Conservation (phyloP, 805 yeast species). For the Ogataea pini region DNA sequence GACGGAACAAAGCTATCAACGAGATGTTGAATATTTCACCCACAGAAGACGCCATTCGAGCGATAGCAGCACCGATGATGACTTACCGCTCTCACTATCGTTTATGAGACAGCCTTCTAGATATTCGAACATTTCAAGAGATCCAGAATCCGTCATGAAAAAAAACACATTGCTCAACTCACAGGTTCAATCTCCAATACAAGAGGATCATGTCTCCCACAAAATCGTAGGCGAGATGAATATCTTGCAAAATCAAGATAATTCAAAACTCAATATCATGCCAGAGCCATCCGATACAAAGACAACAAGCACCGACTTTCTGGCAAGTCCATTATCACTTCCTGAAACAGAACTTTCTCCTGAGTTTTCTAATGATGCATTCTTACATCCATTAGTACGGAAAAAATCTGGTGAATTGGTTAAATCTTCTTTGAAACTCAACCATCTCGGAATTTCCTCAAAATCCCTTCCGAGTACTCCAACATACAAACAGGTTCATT, state of each 20-base stretch:
- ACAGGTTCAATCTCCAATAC: not conserved
- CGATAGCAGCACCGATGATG: conserved; percentile 23
- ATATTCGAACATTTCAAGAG: conserved; percentile 25
- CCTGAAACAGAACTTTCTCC: conserved; percentile 9
- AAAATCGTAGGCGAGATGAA: not conserved
- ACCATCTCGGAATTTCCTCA: conserved; percentile 26
- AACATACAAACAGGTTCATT: conserved; percentile 75
- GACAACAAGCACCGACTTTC: conserved; percentile 6
- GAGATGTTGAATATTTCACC: not conserved
- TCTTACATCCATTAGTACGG: conserved; percentile 51
- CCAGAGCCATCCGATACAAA: conserved; percentile 3
- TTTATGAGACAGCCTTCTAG: conserved; percentile 36
- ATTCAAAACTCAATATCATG: conserved; percentile 2
- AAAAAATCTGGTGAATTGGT: conserved; percentile 89
- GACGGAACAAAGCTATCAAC: not conserved
- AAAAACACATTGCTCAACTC: conserved; percentile 35
- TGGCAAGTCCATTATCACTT: conserved; percentile 13
- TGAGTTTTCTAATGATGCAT: conserved; percentile 13
- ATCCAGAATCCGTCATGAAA: conserved; percentile 30
- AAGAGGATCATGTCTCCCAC: not conserved
- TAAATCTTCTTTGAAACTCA: conserved; percentile 66
- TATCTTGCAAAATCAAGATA: not conserved
- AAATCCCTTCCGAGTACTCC: conserved; percentile 55
- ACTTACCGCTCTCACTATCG: conserved; percentile 34
- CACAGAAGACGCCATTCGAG: conserved; percentile 20